Conservation (phyloP, 1,284 basidiomycete genomes). For the Ustilago loliicola region DNA sequence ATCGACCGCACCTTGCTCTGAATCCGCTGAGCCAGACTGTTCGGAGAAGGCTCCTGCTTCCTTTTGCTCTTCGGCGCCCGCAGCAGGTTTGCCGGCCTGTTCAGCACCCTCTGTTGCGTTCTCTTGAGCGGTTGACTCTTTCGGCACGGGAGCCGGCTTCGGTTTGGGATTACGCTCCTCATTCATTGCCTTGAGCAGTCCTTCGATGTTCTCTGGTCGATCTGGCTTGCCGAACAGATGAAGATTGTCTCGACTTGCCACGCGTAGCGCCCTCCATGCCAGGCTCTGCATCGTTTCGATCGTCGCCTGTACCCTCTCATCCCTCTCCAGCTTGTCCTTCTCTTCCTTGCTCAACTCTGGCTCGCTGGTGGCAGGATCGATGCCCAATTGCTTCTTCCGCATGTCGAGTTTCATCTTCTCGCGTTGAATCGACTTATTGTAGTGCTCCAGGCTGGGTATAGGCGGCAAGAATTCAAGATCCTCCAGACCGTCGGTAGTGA, state of each 20-base stretch:
- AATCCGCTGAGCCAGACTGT: background rate
- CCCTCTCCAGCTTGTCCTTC: constrained; percentile 31
- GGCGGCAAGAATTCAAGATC: constrained; percentile 59
- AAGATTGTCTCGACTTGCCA: constrained; percentile 46
- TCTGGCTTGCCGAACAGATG: constrained; percentile 52
- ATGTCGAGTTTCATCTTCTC: constrained; percentile 54
- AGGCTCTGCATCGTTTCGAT: constrained; percentile 55
- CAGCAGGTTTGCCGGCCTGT: background rate
- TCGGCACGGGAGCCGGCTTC: constrained; percentile 4
- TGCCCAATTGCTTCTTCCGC: constrained; percentile 55
- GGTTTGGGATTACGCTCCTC: constrained; percentile 48
- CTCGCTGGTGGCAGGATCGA: constrained; percentile 25
- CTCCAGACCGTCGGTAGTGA: constrained; percentile 64
- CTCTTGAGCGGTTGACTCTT: constrained; percentile 5
- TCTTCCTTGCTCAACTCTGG: constrained; percentile 41
- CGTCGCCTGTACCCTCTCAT: constrained; percentile 34
- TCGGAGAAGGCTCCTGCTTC: background rate
- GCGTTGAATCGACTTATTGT: constrained; percentile 54
- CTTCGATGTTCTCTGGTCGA: constrained; percentile 52
- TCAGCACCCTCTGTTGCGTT: constrained; percentile 1
- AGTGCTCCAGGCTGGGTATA: constrained; percentile 53
- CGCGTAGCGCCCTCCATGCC: constrained; percentile 62
- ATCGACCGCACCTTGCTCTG: background rate
- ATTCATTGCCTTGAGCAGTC: constrained; percentile 49
- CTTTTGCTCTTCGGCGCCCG: background rate